phyloP scores from a whole-genome alignment of 2,329 filamentous ascomycete species.

The Curvularia eragrostidis region DNA sequence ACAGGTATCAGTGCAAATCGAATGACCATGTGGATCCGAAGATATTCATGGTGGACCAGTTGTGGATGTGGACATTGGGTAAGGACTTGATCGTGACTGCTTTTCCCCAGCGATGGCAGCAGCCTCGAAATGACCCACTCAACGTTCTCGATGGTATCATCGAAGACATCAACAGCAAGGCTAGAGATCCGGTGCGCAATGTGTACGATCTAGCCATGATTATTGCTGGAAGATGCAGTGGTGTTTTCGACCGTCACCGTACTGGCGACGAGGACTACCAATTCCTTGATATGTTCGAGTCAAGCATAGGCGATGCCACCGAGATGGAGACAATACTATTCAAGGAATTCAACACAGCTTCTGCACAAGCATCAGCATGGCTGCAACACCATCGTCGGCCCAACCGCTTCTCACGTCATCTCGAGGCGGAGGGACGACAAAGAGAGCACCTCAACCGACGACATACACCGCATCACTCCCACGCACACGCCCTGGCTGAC shows the following conservation, averaged over 20 bases:
- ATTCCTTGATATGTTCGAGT: slow-evolving; percentile 72
- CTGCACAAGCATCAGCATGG: slow-evolving; percentile 63
- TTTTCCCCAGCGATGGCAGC: slow-evolving; percentile 65
- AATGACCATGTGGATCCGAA: slow-evolving; percentile 57
- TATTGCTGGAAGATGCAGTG: slow-evolving; percentile 66
- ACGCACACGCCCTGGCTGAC: slow-evolving; percentile 35
- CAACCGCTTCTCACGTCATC: slow-evolving; percentile 45
- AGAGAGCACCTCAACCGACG: slow-evolving; percentile 42
- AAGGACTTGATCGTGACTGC: slow-evolving; percentile 66
- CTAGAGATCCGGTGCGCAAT: slow-evolving; percentile 63
- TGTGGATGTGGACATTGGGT: slow-evolving; percentile 70
- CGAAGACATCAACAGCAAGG: slow-evolving; percentile 70
- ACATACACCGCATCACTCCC: slow-evolving; percentile 35
- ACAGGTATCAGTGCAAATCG: slow-evolving; percentile 60
- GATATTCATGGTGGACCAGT: slow-evolving; percentile 72
- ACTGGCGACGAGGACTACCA: slow-evolving; percentile 66
- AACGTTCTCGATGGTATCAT: slow-evolving; percentile 70
- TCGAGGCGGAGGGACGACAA: slow-evolving; percentile 45
- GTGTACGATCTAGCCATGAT: slow-evolving; percentile 69
- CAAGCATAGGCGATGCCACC: slow-evolving; percentile 62
- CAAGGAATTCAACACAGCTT: slow-evolving; percentile 65
- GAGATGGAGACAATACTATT: slow-evolving; percentile 65
- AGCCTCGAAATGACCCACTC: slow-evolving; percentile 67
- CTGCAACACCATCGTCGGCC: slow-evolving; percentile 58
- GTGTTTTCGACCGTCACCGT: slow-evolving; percentile 66